Evolutionary conservation across 768 basidiomycete genomes (phyloP).

Genomic region (Sarcodon sp.): DNA sequence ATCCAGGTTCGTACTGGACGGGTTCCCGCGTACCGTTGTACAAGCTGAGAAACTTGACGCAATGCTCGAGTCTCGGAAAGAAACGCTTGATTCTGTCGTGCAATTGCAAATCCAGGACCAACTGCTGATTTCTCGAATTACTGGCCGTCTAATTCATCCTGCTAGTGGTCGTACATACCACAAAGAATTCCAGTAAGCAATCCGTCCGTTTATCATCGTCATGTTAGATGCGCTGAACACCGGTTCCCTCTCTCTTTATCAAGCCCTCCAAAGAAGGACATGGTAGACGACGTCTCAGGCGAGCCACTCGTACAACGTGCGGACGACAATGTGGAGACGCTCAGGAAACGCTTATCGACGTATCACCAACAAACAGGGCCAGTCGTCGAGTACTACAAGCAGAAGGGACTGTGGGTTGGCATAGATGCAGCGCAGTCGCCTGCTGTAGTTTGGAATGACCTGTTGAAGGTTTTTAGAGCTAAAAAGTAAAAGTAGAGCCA

Average conservation of each 20-base stretch:
- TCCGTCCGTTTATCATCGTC: conserved; percentile 1
- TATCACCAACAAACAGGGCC: conserved; percentile 94
- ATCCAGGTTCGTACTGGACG: conserved; percentile 89
- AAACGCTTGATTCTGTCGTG: conserved; percentile 86
- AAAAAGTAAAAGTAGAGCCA: conserved; percentile 14
- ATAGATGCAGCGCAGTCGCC: conserved; percentile 95
- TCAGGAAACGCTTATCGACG: conserved; percentile 77
- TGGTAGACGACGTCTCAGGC: conserved; percentile 87
- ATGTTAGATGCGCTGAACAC: neutral
- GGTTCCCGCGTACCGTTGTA: conserved; percentile 96
- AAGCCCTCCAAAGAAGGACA: conserved; percentile 96
- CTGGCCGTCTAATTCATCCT: conserved; percentile 89
- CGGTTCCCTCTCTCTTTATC: neutral
- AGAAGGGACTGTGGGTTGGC: conserved; percentile 78
- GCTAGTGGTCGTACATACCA: conserved; percentile 89
- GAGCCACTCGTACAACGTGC: conserved; percentile 95
- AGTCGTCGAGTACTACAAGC: conserved; percentile 93
- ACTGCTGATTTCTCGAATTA: conserved; percentile 94
- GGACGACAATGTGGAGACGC: conserved; percentile 94
- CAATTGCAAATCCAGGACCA: conserved; percentile 90
- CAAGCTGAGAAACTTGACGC: conserved; percentile 93
- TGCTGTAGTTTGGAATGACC: conserved; percentile 79
- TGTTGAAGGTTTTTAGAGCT: conserved; percentile 47
- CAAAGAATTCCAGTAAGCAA: conserved; percentile 80
- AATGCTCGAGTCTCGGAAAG: conserved; percentile 75